Evolutionary conservation across 2,329 filamentous ascomycete genomes (phyloP).

Genomic region (Colletotrichum navitas): DNA sequence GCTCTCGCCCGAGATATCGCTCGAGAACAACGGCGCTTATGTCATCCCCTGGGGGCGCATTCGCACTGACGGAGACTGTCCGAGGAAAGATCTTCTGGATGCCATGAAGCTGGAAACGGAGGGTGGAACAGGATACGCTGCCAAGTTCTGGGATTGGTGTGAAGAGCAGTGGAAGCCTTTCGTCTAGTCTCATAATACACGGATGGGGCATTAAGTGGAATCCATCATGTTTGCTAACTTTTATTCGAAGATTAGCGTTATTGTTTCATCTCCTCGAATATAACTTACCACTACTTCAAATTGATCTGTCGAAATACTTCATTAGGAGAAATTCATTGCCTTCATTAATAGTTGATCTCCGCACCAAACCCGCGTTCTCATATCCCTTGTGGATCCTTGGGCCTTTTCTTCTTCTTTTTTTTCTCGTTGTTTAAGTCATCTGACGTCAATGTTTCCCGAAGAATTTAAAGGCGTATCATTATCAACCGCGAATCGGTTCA

Average conservation of each 20-base stretch:
- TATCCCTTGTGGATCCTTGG: too few species aligned
- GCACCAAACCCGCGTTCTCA: too few species aligned
- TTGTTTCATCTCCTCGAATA: not conserved
- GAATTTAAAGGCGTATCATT: not conserved
- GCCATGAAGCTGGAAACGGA: constrained; percentile 45
- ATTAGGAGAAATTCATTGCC: not conserved
- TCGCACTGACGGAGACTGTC: constrained; percentile 39
- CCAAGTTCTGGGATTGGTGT: constrained; percentile 50
- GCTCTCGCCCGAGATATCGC: constrained; percentile 52
- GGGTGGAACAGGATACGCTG: constrained; percentile 47
- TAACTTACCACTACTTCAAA: too few species aligned
- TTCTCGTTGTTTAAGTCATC: not conserved
- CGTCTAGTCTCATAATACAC: not conserved
- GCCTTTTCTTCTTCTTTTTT: not conserved
- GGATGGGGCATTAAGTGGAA: too few species aligned
- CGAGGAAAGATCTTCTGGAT: constrained; percentile 48
- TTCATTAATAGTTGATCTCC: not conserved
- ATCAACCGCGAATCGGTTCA: not conserved
- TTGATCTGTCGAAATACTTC: too few species aligned
- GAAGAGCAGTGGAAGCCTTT: constrained; percentile 41
- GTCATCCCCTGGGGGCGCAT: constrained; percentile 50
- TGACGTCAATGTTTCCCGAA: not conserved
- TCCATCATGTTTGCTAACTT: not conserved
- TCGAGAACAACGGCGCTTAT: constrained; percentile 48
- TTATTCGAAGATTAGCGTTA: not conserved